These are phyloP conservation scores for Coprinopsis sp. DNA, from an alignment of 768 basidiomycete genomes.

Conservation along the genomic window DNA sequence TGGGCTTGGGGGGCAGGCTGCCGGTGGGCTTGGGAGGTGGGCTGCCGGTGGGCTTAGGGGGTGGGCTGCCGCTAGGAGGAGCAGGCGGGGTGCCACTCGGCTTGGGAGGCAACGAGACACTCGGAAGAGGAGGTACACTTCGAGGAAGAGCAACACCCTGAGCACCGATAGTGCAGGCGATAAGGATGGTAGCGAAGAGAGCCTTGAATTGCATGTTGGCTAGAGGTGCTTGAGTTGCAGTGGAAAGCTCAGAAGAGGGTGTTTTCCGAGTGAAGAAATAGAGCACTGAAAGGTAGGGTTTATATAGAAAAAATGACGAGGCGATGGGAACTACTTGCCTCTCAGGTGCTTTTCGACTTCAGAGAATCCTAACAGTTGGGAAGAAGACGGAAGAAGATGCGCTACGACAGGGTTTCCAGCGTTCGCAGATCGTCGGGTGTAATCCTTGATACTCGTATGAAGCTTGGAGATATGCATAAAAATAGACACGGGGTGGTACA, in stretches of 20 bases:
- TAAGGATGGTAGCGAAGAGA: not conserved
- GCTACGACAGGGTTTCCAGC: too few species aligned
- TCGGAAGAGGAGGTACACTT: not conserved
- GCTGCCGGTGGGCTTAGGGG: not conserved
- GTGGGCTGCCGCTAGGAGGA: not conserved
- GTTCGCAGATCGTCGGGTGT: too few species aligned
- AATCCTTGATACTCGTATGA: too few species aligned
- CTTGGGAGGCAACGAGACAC: not conserved
- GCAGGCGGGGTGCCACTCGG: not conserved
- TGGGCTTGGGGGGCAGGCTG: not conserved
- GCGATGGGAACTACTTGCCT: too few species aligned
- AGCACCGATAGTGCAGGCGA: not conserved
- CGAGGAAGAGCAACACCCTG: not conserved
- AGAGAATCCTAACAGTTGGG: too few species aligned
- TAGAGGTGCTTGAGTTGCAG: not conserved
- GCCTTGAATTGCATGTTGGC: not conserved
- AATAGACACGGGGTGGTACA: too few species aligned
- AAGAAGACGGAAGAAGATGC: too few species aligned
- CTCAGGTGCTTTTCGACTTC: too few species aligned
- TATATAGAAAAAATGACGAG: too few species aligned
- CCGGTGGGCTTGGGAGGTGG: constrained; percentile 2
- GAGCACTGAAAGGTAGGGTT: too few species aligned
- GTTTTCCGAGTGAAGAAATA: too few species aligned
- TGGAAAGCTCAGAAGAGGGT: not conserved
- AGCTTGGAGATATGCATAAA: too few species aligned